Percentiles rank a stretch among this genome's conserved stretches.
phyloP scores from a whole-genome alignment of 2,329 filamentous ascomycete species.

The Pseudogymnoascus sp. region DNA sequence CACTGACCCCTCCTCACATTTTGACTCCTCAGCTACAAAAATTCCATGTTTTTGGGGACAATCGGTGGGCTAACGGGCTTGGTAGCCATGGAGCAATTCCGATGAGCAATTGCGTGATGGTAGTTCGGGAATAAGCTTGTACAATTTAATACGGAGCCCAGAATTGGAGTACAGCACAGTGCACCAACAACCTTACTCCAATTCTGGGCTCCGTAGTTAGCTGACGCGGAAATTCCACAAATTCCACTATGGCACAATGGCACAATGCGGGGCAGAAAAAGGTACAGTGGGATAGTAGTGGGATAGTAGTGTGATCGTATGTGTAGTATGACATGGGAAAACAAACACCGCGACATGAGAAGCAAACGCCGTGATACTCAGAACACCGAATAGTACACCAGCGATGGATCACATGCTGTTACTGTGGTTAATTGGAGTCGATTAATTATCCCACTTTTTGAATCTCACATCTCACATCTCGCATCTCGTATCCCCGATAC shows the following conservation, averaged over 20 bases:
- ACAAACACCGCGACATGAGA: neutral
- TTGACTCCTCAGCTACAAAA: neutral
- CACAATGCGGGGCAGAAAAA: neutral
- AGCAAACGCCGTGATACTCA: neutral
- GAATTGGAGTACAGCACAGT: neutral
- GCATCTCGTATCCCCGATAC: neutral
- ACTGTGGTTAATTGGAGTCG: neutral
- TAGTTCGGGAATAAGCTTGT: neutral
- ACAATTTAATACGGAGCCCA: neutral
- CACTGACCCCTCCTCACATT: neutral
- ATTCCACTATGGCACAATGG: neutral
- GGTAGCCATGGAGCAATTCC: neutral
- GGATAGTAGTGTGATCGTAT: no score
- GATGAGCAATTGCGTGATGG: constrained; percentile 1
- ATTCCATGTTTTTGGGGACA: neutral
- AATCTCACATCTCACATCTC: neutral
- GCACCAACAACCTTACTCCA: no score
- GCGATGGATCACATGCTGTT: neutral
- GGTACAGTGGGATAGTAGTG: neutral
- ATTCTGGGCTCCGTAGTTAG: neutral
- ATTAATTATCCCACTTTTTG: neutral
- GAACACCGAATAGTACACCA: neutral
- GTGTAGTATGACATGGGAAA: neutral
- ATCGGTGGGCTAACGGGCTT: neutral
- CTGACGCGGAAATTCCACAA: neutral